phyloP scores from a whole-genome alignment of 805 yeast species.

The Metschnikowia reukaufii region DNA sequence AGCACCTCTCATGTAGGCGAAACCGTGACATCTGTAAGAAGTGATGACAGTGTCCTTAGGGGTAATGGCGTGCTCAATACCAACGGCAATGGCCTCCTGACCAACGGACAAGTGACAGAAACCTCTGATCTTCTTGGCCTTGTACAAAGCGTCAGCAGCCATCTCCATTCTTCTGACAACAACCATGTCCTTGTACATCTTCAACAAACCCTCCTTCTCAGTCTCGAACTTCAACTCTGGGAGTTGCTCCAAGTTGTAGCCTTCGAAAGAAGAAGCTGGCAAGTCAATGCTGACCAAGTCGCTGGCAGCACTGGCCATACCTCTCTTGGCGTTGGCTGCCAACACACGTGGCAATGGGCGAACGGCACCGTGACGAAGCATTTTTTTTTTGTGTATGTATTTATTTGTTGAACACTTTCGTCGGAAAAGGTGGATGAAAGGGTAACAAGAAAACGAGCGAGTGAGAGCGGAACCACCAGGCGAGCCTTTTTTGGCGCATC shows the following conservation, averaged over 20 bases:
- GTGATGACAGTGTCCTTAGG: constrained; percentile 87
- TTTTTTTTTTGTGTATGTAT: constrained; percentile 10
- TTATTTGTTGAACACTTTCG: neutral
- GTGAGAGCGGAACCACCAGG: constrained; percentile 3
- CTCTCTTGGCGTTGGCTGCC: constrained; percentile 28
- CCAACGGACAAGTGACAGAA: constrained; percentile 98
- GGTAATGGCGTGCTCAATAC: constrained; percentile 92
- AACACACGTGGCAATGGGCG: constrained; percentile 21
- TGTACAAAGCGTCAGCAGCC: constrained; percentile 97
- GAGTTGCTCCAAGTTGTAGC: constrained; percentile 66
- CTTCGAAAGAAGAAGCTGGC: constrained; percentile 81
- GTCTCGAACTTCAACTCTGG: constrained; percentile 77
- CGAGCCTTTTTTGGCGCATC: constrained; percentile 7
- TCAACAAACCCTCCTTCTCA: constrained; percentile 73
- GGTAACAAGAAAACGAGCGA: constrained; percentile 5
- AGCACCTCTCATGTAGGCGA: constrained; percentile 95
- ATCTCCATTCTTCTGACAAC: constrained; percentile 95
- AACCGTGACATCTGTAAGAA: constrained; percentile 98
- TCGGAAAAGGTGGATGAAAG: constrained; percentile 4
- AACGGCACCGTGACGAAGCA: constrained; percentile 21
- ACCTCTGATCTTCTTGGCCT: constrained; percentile 98
- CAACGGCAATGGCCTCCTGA: constrained; percentile 98
- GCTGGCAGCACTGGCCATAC: constrained; percentile 35
- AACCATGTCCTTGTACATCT: constrained; percentile 97
- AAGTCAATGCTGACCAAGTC: constrained; percentile 54